Base-by-base conservation (phyloP, 2,329 filamentous ascomycete genomes). In the Cordyceps cicadae region DNA sequence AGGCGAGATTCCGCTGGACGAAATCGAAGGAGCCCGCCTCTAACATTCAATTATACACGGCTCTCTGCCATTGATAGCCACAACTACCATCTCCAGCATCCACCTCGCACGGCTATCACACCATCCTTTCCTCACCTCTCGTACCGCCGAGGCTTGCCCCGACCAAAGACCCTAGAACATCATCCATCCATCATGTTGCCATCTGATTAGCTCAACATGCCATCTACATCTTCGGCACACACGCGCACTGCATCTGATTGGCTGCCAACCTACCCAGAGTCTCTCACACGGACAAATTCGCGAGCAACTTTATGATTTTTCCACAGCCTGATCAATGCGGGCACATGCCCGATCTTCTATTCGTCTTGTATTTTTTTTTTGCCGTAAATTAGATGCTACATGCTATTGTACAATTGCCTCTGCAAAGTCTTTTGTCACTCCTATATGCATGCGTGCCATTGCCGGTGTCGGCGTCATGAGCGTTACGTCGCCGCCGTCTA, bases 401-500 rank as follows among this genome's bases (percentile, higher is more conserved):
- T n/a, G 21, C 32, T 54, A 43, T 14, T 54, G 54, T 56, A 59
- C 56, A 49, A 24, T 24, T 17, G 48, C 19, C 34, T 34, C 29
- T 24, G 39, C 29, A 34, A 37, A 52, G 32, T 19, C 34, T n/a
- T 17, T 9, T 32, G 8, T n/a, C 21, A 49, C 24, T 57, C 32
- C 12, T 24, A 24, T 24, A 4, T 24, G 24, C n/a, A 6, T 26
- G 43, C 29, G 26, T n/a, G 17, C 45, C 26, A 26, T 17, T 37
- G 3, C 14, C 11, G 39, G 19, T 34, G 2, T 46, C 6, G 19
- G 24, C 19, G 17, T 48, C 29, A 24, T 39, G 21, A 12, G 17
- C 45, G 8, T 51, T 17, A 26, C 15, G 11, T 37, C 41, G 29
- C 14, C 21, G 19, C 7, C 12, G 14, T 15, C 66, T 66, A 77